Base-by-base conservation (phyloP, 164 flowering plant genomes). In the Litsea cubeba region DNA sequence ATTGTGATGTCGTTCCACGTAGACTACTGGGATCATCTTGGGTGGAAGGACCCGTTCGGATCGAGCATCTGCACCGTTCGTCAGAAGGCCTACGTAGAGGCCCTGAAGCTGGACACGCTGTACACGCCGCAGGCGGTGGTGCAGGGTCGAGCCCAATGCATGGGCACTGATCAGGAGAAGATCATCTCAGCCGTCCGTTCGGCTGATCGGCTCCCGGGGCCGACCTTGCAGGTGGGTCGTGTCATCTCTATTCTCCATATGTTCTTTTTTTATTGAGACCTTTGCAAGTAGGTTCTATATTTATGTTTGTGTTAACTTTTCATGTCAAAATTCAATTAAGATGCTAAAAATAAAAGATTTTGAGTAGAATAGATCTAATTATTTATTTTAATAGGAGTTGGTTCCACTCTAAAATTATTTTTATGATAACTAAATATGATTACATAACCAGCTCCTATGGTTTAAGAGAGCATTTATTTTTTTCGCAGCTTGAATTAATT, bases 1-100 rank as follows among this genome's bases (percentile, higher is more conserved):
- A 75, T 90, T 1, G 82, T 89, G 75, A 72, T 94, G 81, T 89
- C 88, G 0, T 91, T 82, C 71, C 98, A 94, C 50, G 98, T 94
- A 20, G 97, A 94, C 71, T 91, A 89, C 69, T 94, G 98, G 97
- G 98, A 94, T 78, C 87, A 90, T 68, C 83, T 77, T 79, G 97
- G 98, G n/a, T 94, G 98, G 98, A 92, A 89, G 76, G 98, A 94
- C 65, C 95, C 92, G 7, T 92, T 76, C 50, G 97, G 90, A 26
- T 86, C 90, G 22, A 90, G 90, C 83, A 88, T 82, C 50, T 90
- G 90, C 90, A 94, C 95, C 4, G 97, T 92, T 3, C 72, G 97
- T 68, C 98, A 94, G 74, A 94, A 94, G 82, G 90, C 89, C 6
- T 94, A 88, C 51, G 90, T 94, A 4, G 94, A 94, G 79, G 83